These are phyloP conservation scores for Handroanthus guayacan DNA, from an alignment of 257 asterid genomes.

Conservation along the genomic window DNA sequence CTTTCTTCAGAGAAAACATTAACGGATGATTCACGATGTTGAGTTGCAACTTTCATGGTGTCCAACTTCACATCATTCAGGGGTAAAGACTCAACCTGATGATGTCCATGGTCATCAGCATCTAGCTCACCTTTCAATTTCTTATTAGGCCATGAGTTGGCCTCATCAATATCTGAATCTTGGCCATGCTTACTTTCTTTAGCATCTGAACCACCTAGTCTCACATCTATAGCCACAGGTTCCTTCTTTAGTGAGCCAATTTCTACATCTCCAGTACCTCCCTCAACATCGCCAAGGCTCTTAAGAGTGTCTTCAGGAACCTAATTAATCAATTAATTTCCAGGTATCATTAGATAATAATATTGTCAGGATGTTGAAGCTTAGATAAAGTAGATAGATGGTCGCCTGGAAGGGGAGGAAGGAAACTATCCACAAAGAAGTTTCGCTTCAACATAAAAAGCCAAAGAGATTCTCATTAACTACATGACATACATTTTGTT, in stretches of 20 bases:
- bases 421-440: neutral
- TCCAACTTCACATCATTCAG: constrained; percentile 46
- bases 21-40: constrained; percentile 46
- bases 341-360: constrained; percentile 24
- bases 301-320: constrained; percentile 45
- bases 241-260: constrained; percentile 48
- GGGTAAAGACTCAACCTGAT: constrained; percentile 40
- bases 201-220: constrained; percentile 39
- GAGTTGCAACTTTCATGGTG: constrained; percentile 41
- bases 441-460: neutral
- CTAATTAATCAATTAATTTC: constrained; percentile 44
- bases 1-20: constrained; percentile 47
- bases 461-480: neutral
- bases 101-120: constrained; percentile 44
- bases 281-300: constrained; percentile 44
- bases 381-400: constrained; percentile 3
- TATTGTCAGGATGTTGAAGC: constrained; percentile 9
- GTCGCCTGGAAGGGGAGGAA: neutral
- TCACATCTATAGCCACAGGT: constrained; percentile 44
- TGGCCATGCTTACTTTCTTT: constrained; percentile 45
- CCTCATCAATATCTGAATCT: constrained; percentile 46
- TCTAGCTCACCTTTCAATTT: constrained; percentile 52
- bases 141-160: constrained; percentile 54
- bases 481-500: neutral
- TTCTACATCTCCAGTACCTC: constrained; percentile 45